Evolutionary conservation across 345 rosid species (phyloP).

Genomic region (Ricinus communis): DNA sequence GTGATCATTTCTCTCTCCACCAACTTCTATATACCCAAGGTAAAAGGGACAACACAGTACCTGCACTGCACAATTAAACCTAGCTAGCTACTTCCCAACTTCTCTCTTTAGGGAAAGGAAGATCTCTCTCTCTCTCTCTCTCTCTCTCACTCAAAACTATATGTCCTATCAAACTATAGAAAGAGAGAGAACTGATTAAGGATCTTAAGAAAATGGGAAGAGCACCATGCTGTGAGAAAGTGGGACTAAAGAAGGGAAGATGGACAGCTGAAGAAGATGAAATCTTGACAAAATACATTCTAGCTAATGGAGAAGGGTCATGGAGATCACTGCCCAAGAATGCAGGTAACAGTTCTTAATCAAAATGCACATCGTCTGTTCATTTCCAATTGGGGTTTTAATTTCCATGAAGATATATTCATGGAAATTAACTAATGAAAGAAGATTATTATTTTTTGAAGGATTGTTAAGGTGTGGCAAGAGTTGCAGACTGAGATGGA

Average conservation of each 20-base stretch:
- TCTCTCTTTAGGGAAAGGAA: no score
- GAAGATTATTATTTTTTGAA: slow-evolving; percentile 7
- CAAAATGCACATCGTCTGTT: no score
- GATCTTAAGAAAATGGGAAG: slow-evolving; percentile 69
- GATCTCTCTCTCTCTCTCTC: no score
- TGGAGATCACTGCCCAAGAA: slow-evolving; percentile 88
- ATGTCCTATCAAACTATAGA: no score
- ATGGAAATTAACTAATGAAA: no score
- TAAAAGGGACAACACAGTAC: background rate
- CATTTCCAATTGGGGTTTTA: no score
- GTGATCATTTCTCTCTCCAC: background rate
- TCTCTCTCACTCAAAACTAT: background rate
- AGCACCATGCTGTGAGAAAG: slow-evolving; percentile 85
- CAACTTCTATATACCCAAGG: background rate
- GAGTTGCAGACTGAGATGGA: slow-evolving; percentile 96
- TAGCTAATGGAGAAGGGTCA: slow-evolving; percentile 73
- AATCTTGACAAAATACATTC: slow-evolving; percentile 58
- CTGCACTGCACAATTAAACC: background rate
- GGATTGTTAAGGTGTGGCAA: slow-evolving; percentile 89
- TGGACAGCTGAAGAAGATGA: slow-evolving; percentile 89
- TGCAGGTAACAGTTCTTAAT: slow-evolving; percentile 50
- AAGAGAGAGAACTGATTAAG: no score
- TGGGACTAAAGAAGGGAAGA: slow-evolving; percentile 79
- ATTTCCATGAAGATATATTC: no score
- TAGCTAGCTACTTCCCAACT: background rate